Evolutionary conservation across 768 basidiomycete species (phyloP).

Genomic region (Hydnomerulius pinastri): DNA sequence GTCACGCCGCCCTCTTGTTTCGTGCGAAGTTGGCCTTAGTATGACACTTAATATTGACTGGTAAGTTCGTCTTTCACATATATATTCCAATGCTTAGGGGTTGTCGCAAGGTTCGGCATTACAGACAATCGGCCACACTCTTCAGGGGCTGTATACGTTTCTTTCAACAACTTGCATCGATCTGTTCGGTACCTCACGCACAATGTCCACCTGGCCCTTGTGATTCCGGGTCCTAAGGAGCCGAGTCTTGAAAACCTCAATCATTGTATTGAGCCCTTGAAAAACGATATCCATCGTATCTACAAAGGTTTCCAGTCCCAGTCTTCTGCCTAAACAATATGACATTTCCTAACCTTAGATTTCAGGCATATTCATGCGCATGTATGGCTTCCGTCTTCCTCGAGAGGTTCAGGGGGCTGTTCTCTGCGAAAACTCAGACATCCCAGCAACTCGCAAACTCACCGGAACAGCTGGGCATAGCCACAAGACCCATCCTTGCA

Average conservation of each 20-base stretch:
- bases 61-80: too few species aligned
- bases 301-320: not conserved
- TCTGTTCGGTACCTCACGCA: conserved; percentile 32
- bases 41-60: too few species aligned
- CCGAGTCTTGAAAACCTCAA: conserved; percentile 34
- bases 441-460: conserved; percentile 8
- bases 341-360: not conserved
- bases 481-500: conserved; percentile 28
- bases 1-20: not conserved
- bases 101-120: not conserved
- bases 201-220: conserved; percentile 37
- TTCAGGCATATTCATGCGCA: conserved; percentile 16
- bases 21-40: too few species aligned
- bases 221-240: conserved; percentile 38
- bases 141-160: not conserved
- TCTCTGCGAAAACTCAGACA: conserved; percentile 3
- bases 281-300: conserved; percentile 29
- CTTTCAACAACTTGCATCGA: conserved; percentile 33
- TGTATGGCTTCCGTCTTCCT: not conserved
- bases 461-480: conserved; percentile 27
- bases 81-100: not conserved
- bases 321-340: not conserved
- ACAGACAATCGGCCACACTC: conserved; percentile 4
- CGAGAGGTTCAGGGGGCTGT: not conserved
- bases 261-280: conserved; percentile 32